Evolutionary conservation across 805 yeast genomes (phyloP), one percentile per base, ranked within the genome.

Genomic region (Helenozyma rhizophorensis): DNA sequence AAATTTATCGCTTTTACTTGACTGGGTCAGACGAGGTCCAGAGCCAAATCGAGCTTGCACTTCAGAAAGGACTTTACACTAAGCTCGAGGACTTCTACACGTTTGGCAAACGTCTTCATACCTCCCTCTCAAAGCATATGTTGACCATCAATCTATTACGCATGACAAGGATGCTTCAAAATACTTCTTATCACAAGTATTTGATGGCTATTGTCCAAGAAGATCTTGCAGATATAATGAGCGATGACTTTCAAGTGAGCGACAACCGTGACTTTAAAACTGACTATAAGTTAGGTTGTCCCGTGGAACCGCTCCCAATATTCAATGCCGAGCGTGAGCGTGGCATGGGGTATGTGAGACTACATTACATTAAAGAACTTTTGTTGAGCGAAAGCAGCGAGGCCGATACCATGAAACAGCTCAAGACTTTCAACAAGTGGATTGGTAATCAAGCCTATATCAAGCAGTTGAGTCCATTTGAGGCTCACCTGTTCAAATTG

Each of bases 11-110:
- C 2, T 68, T 83, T 34, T 85, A 83, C 50, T 58, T 70, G 25
- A 71, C 78, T 9, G 72, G 74, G 29, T 68, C 67, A 17, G 58
- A 59, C 3, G 80, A 83, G 41, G 58, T 79, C 8, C 66, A 67
- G 7, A 56, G 67, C 14, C 72, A 69, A 47, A 54, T 77, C 11
- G 53, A 62, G 22, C 60, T 65, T 14, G 82, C 84, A 1, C 76
- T 83, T 44, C 73, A 78, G 23, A 67, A 70, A 15, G 67, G 70
- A 14, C 70, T 82, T 0, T 84, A 72, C 54, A 78, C 80, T 38
- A 88, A 87, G 51, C 48, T 87, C 12, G 65, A 70, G 18, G 81
- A 87, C 1, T 76, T 87, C 54, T 47, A 82, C 13, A 76, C 76
- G 14, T 78, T 89, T 42, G 75, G 75, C 11, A 48, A 54, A 9